These are phyloP conservation scores for Tarenaya hassleriana DNA, from an alignment of 345 rosid species.

Conservation along the genomic window DNA sequence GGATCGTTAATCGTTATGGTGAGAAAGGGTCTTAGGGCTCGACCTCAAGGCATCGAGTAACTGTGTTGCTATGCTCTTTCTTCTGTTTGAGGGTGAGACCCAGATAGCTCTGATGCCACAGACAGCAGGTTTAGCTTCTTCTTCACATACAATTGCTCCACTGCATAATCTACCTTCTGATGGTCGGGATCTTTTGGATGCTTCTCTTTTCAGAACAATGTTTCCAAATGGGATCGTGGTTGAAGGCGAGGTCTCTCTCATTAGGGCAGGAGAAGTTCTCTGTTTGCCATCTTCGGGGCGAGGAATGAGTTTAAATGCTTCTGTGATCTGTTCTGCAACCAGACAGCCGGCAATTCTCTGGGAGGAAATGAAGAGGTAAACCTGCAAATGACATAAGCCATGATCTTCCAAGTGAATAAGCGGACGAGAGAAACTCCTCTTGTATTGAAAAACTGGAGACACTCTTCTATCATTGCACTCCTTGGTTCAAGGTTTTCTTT, in stretches of 20 bases:
- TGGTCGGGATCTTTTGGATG: slow-evolving; percentile 30
- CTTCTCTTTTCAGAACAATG: slow-evolving; percentile 50
- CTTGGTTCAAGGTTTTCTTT: too few relatives aligned
- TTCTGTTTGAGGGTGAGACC: slow-evolving; percentile 79
- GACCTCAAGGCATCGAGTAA: slow-evolving; percentile 80
- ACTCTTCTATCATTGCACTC: too few relatives aligned
- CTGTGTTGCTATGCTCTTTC: slow-evolving; percentile 59
- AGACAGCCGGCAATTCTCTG: slow-evolving; percentile 66
- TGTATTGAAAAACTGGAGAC: not conserved
- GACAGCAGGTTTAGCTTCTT: slow-evolving; percentile 43
- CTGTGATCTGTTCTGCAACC: slow-evolving; percentile 71
- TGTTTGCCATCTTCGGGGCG: slow-evolving; percentile 24
- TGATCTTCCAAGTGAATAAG: not conserved
- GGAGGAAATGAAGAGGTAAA: slow-evolving; percentile 52
- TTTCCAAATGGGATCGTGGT: slow-evolving; percentile 60
- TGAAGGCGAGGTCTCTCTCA: slow-evolving; percentile 31
- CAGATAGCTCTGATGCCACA: slow-evolving; percentile 90
- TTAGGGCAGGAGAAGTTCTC: slow-evolving; percentile 9
- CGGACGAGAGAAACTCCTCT: not conserved
- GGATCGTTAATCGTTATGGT: not conserved
- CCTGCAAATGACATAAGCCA: slow-evolving; percentile 37
- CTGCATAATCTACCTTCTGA: slow-evolving; percentile 25
- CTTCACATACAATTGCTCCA: slow-evolving; percentile 46
- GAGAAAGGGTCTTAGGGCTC: not conserved
- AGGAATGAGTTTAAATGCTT: slow-evolving; percentile 59